Evolutionary conservation across 106 monocot species (phyloP), one percentile per base, ranked within the genome.

Genomic region (Allium sativum): DNA sequence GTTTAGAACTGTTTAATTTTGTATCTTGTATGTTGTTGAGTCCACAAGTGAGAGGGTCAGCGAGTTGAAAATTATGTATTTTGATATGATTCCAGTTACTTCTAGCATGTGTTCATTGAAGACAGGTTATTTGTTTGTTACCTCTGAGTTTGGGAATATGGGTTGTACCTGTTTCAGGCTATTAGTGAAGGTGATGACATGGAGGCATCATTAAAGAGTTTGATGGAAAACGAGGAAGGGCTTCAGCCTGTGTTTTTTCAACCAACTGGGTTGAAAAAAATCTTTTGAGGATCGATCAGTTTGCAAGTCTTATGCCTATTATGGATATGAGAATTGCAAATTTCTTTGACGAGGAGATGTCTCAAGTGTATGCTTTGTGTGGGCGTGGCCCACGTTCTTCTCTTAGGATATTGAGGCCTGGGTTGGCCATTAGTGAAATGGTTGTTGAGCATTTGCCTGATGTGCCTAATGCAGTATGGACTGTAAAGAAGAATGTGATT

Each of bases 171-270:
- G 73, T 96, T 96, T 64, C 85, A 77, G 76, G 81, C 84, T 14
- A 96, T 96, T 61, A 90, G 96, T 1, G 87, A 87, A 8, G 90
- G 79, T n/a, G 90, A 82, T 9, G 96, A 96, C 63, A 87, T 96
- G n/a, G 96, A 96, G 73, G 87, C 96, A 1, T 96, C 96, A 0
- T 96, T 90, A 0, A 70, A 77, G 0, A 96, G 81, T 4, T 44
- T 96, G 48, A 96, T 90, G 90, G 96, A 96, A 68, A 96, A 84
- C 8, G 96, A 96, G n/a, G 96, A 96, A 68, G 96, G 90, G 1
- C 90, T 96, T 56, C 90, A 90, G 69, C 96, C 96, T 2, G 90
- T 96, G 7, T 96, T 90, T 67, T 96, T 96, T 73, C 84, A 96
- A 62, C 96, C 96, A 0, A 71, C 87, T 13, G 81, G 79, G 6